Conservation (phyloP, 805 yeast species). For the Zygosaccharomyces kombuchaensis region DNA sequence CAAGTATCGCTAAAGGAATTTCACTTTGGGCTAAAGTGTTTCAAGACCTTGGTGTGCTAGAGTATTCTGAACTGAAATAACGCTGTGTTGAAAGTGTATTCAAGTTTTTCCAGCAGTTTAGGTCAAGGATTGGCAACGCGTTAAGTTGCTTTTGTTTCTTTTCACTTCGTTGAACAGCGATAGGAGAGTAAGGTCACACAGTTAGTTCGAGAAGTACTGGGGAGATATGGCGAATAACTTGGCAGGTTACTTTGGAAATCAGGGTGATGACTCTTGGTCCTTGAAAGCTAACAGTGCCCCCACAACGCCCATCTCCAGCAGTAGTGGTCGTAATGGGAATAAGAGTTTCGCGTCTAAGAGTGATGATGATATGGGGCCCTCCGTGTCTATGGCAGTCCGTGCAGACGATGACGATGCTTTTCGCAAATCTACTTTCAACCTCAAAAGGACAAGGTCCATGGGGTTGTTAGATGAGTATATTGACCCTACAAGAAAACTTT, state of each 20-base stretch:
- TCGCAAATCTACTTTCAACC: constrained; percentile 61
- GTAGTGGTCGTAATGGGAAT: constrained; percentile 1
- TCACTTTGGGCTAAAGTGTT: neutral
- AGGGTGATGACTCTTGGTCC: constrained; percentile 5
- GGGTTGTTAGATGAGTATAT: constrained; percentile 73
- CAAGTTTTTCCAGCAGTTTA: neutral
- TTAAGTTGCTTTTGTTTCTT: neutral
- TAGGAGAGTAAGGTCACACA: neutral
- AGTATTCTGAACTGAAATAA: neutral
- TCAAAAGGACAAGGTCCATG: constrained; percentile 78
- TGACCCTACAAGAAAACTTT: constrained; percentile 42
- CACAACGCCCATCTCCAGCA: constrained; percentile 4
- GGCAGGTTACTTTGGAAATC: constrained; percentile 29
- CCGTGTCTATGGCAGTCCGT: constrained; percentile 52
- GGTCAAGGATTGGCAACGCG: neutral
- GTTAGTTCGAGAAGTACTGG: neutral
- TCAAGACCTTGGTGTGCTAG: neutral
- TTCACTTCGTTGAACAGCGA: neutral
- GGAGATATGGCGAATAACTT: constrained; percentile 24
- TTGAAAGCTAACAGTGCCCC: constrained; percentile 7
- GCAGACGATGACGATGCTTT: constrained; percentile 71
- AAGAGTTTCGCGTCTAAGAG: constrained; percentile 1
- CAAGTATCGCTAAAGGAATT: neutral
- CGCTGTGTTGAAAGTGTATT: neutral
- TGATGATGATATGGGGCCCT: constrained; percentile 36